Percentiles rank a stretch among this genome's conserved stretches.
These are phyloP conservation scores for Phytopythium ostracodes DNA, from an alignment of 352 stramenopile species.

Conservation along the genomic window DNA sequence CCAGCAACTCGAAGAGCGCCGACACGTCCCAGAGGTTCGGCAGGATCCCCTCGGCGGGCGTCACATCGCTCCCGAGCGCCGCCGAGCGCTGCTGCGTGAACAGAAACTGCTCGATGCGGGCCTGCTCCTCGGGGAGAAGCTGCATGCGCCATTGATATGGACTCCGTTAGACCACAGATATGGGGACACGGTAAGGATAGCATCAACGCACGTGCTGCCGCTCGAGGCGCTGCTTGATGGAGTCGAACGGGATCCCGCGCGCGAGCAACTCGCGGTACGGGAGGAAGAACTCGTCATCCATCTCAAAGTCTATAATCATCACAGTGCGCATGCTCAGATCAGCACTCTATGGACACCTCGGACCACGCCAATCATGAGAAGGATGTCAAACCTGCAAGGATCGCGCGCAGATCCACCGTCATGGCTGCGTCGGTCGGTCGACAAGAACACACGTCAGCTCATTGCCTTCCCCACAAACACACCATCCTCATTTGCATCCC, in stretches of 20 bases:
- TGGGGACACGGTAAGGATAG: too few relatives aligned
- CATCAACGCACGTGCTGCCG: constrained; percentile 46
- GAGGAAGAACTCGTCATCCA: constrained; percentile 42
- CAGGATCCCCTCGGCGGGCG: constrained; percentile 29
- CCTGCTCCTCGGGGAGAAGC: constrained; percentile 28
- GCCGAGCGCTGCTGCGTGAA: constrained; percentile 33
- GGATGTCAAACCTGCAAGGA: constrained; percentile 28
- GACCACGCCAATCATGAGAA: too few relatives aligned
- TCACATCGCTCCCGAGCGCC: constrained; percentile 10
- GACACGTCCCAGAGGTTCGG: constrained; percentile 50
- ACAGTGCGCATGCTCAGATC: background rate
- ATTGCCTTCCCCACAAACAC: background rate
- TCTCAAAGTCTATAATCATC: constrained; percentile 36
- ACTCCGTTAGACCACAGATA: too few relatives aligned
- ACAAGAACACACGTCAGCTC: background rate
- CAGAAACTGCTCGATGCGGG: constrained; percentile 52
- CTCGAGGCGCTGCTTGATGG: constrained; percentile 68
- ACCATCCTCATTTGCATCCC: too few relatives aligned
- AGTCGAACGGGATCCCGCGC: constrained; percentile 54
- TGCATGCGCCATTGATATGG: constrained; percentile 13
- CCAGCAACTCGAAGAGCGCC: constrained; percentile 41
- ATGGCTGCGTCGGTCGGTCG: constrained; percentile 20
- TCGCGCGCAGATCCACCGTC: constrained; percentile 40
- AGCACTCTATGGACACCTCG: background rate
- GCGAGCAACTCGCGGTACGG: constrained; percentile 60